A percentile compares a stretch with the other conserved stretches of the same genome.
Conservation (phyloP, 139 green algal species). For the Chloropicon primus region DNA sequence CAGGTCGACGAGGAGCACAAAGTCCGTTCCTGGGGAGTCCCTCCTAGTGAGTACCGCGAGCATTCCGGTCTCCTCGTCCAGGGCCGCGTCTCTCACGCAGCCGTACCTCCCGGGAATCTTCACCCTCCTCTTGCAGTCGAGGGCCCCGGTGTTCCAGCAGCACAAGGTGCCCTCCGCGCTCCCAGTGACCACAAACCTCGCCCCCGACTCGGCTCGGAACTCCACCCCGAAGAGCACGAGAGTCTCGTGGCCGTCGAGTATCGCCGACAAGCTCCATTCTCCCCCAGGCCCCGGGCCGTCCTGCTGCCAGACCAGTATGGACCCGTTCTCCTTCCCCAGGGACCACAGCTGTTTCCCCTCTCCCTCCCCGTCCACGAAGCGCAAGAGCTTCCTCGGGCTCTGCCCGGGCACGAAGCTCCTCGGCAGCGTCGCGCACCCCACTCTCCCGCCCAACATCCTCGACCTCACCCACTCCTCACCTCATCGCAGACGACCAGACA, state of each 20-base stretch:
- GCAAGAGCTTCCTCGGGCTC: not conserved
- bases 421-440: not conserved
- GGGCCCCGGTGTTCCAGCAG: not conserved
- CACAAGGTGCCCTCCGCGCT: not conserved
- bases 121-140: not conserved
- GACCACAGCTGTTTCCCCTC: not conserved
- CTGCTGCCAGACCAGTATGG: not conserved
- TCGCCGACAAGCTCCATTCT: not conserved
- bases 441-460: too few relatives aligned
- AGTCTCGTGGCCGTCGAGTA: not conserved
- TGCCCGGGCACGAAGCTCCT: not conserved
- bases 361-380: not conserved
- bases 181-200: not conserved
- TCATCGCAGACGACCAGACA: not conserved
- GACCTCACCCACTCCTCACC: not conserved
- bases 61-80: not conserved
- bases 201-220: not conserved
- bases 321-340: not conserved
- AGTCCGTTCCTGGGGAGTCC: not conserved
- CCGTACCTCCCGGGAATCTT: not conserved
- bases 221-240: not conserved
- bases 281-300: too few relatives aligned
- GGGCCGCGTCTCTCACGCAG: not conserved
- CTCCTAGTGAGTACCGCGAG: not conserved
- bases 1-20: not conserved